Conservation (phyloP, 148 eudicot genomes). For the Cornus controversa region DNA sequence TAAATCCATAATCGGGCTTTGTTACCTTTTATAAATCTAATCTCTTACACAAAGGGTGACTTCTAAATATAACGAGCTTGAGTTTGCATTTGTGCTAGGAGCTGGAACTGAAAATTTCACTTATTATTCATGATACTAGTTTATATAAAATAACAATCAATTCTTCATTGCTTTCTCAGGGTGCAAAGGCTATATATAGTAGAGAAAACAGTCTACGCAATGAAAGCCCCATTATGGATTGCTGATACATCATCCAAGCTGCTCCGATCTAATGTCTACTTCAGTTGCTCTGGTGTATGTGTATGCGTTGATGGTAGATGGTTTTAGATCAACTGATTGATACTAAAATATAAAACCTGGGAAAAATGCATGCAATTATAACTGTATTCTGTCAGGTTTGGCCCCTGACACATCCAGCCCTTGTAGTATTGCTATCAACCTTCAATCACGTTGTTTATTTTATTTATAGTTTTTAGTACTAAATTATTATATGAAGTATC, state of each 20-base stretch:
- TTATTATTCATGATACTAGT: background rate
- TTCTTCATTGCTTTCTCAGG: constrained; percentile 41
- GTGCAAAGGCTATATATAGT: constrained; percentile 64
- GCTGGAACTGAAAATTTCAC: background rate
- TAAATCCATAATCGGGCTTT: too few species aligned
- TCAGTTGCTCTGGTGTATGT: constrained; percentile 10
- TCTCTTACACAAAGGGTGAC: background rate
- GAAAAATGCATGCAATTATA: background rate
- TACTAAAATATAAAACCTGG: background rate
- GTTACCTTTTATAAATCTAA: background rate
- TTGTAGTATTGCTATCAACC: too few species aligned
- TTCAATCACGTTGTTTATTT: too few species aligned
- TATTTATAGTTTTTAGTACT: too few species aligned
- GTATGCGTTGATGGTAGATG: constrained; percentile 1
- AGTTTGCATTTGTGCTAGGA: background rate
- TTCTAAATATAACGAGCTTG: background rate
- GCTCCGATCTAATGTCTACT: constrained; percentile 11
- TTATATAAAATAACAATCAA: background rate
- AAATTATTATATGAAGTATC: too few species aligned
- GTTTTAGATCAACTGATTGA: constrained; percentile 7
- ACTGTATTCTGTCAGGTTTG: background rate
- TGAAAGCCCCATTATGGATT: constrained; percentile 28
- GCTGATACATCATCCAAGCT: constrained; percentile 37
- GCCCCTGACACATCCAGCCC: too few species aligned
- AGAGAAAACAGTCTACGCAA: constrained; percentile 70